Percentiles rank a stretch among this genome's conserved stretches.
Conservation (phyloP, 1,284 basidiomycete genomes). For the Marasmius tenuissimus region DNA sequence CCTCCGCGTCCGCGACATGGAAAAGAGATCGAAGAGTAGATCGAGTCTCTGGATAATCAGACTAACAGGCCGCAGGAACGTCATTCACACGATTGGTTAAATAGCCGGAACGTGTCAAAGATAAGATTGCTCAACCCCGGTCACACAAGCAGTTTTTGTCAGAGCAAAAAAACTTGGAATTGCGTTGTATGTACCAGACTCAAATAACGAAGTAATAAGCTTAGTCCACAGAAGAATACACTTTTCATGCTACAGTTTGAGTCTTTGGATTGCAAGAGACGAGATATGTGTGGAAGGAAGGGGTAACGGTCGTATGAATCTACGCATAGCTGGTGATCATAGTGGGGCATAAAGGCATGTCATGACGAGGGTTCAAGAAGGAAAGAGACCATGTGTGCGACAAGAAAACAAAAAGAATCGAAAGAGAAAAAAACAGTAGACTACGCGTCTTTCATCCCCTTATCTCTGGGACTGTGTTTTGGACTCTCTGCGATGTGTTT, state of each 20-base stretch:
- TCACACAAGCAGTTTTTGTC: not conserved
- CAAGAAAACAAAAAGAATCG: not conserved
- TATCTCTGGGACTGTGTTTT: not conserved
- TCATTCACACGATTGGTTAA: too few relatives aligned
- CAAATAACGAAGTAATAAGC: not conserved
- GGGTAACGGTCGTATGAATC: not conserved
- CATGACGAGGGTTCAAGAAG: not conserved
- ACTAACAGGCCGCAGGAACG: too few relatives aligned
- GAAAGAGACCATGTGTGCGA: not conserved
- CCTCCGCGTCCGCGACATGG: too few relatives aligned
- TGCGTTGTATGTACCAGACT: not conserved
- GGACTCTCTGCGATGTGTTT: constrained; percentile 43
- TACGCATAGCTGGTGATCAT: not conserved
- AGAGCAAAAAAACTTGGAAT: not conserved
- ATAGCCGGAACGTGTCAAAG: too few relatives aligned
- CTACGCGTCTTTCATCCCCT: not conserved
- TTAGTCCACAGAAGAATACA: not conserved
- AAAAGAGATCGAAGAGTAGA: too few relatives aligned
- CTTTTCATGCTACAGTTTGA: not conserved
- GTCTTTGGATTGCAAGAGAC: not conserved
- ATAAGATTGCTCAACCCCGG: too few relatives aligned
- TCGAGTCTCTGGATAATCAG: too few relatives aligned
- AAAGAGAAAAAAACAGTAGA: not conserved
- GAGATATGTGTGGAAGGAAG: not conserved
- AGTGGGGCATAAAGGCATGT: not conserved